Conservation (phyloP, 1,284 basidiomycete genomes). For the Abortiporus biennis region DNA sequence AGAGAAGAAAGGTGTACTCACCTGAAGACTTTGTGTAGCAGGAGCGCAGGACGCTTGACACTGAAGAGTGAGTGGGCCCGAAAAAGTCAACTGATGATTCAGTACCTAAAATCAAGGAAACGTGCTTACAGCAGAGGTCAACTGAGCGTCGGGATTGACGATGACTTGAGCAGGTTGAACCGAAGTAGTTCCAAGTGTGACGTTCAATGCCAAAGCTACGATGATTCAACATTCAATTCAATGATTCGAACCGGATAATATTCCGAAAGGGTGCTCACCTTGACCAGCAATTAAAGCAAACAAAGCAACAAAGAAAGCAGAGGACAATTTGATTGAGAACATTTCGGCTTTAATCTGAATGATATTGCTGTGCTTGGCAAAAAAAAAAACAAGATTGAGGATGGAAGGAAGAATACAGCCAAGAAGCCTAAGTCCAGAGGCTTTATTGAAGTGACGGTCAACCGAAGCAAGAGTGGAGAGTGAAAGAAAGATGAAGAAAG, state of each 20-base stretch:
- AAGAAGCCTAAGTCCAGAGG: neutral
- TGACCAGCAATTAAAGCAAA: slow-evolving; percentile 15
- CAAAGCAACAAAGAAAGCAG: slow-evolving; percentile 24
- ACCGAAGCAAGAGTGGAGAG: neutral
- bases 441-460: neutral
- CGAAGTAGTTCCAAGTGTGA: slow-evolving; percentile 33
- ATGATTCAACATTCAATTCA: neutral
- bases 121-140: neutral
- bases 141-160: slow-evolving; percentile 32
- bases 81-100: neutral
- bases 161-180: slow-evolving; percentile 42
- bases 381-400: too few species aligned
- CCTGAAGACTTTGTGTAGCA: slow-evolving; percentile 31
- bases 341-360: too few species aligned
- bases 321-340: neutral
- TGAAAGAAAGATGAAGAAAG: too few species aligned
- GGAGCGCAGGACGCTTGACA: slow-evolving; percentile 36
- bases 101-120: neutral
- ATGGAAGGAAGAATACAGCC: too few species aligned
- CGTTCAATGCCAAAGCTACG: slow-evolving; percentile 42
- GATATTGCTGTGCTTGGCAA: too few species aligned
- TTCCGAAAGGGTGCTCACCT: slow-evolving; percentile 13
- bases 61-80: slow-evolving; percentile 21
- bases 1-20: slow-evolving; percentile 23
- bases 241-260: neutral